Percentiles rank a stretch among this genome's conserved stretches.
phyloP scores from a whole-genome alignment of 441 rosid genomes.

The Cnidoscolus chayamansa region DNA sequence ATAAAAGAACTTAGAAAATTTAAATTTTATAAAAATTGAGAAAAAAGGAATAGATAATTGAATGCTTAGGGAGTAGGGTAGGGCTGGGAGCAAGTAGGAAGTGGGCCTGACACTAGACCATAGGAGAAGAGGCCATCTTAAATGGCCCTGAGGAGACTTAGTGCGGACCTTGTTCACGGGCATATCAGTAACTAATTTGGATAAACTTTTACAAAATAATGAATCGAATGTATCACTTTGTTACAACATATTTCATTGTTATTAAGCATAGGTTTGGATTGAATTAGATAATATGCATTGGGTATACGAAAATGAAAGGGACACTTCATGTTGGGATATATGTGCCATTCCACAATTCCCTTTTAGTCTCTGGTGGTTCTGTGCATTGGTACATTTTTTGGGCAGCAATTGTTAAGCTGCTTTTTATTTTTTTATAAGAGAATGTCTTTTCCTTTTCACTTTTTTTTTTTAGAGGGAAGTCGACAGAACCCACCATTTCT shows the following conservation, averaged over 20 bases:
- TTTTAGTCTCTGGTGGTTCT: conserved; percentile 9
- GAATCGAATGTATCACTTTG: too few relatives aligned
- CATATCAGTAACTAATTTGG: too few relatives aligned
- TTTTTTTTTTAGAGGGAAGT: background rate
- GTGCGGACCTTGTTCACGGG: conserved; percentile 16
- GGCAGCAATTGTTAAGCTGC: background rate
- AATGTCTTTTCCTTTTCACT: conserved; percentile 5
- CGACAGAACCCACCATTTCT: background rate
- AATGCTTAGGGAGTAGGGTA: background rate
- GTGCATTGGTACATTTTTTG: conserved; percentile 3
- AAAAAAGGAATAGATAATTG: background rate
- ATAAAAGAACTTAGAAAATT: too few relatives aligned
- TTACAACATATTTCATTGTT: too few relatives aligned
- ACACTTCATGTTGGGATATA: conserved; percentile 19
- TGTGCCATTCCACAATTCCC: conserved; percentile 7
- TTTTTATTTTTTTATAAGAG: background rate
- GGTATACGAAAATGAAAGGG: conserved; percentile 29
- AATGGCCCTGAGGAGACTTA: background rate
- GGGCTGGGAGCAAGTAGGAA: background rate
- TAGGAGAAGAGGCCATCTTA: conserved; percentile 16
- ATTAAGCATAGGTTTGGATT: background rate
- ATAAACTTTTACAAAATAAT: too few relatives aligned
- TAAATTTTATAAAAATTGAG: too few relatives aligned
- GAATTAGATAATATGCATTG: conserved; percentile 16
- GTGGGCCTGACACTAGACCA: conserved; percentile 26